Evolutionary conservation across 2,329 filamentous ascomycete species (phyloP).

Genomic region (Rutstroemia sp.): DNA sequence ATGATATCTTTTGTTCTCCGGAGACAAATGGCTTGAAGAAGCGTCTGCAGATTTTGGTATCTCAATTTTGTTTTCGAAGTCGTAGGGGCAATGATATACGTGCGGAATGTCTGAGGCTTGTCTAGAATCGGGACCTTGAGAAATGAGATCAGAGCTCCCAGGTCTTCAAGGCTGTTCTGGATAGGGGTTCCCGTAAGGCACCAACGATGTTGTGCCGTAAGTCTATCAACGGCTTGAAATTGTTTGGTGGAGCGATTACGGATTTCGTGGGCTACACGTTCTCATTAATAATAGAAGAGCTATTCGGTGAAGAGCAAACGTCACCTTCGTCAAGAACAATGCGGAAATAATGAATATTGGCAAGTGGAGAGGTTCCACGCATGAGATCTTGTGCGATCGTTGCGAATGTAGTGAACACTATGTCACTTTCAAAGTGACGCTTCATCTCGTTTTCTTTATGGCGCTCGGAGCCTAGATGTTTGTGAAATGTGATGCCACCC

Average conservation of each 20-base stretch:
- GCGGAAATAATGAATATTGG: constrained; percentile 22
- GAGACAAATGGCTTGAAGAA: constrained; percentile 35
- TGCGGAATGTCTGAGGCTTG: constrained; percentile 10
- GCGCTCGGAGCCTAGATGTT: too few species aligned
- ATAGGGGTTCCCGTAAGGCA: constrained; percentile 24
- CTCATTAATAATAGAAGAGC: not conserved
- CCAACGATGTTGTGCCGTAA: constrained; percentile 36
- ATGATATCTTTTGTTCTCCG: constrained; percentile 33
- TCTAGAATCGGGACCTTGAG: constrained; percentile 9
- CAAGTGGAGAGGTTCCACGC: too few species aligned
- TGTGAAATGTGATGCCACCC: too few species aligned
- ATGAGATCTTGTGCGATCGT: too few species aligned
- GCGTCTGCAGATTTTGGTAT: constrained; percentile 26
- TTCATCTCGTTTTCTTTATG: too few species aligned
- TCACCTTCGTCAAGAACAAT: constrained; percentile 40
- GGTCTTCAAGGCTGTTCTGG: constrained; percentile 28
- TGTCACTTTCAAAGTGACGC: too few species aligned
- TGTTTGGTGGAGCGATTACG: constrained; percentile 39
- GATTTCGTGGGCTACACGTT: constrained; percentile 40
- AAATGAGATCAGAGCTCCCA: constrained; percentile 27
- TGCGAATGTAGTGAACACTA: too few species aligned
- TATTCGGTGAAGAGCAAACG: not conserved
- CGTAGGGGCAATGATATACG: constrained; percentile 17
- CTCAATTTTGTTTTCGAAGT: constrained; percentile 20
- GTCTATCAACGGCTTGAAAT: constrained; percentile 34